Evolutionary conservation across 768 basidiomycete genomes (phyloP), one percentile per base, ranked within the genome.

Genomic region (Clavulina sp.): DNA sequence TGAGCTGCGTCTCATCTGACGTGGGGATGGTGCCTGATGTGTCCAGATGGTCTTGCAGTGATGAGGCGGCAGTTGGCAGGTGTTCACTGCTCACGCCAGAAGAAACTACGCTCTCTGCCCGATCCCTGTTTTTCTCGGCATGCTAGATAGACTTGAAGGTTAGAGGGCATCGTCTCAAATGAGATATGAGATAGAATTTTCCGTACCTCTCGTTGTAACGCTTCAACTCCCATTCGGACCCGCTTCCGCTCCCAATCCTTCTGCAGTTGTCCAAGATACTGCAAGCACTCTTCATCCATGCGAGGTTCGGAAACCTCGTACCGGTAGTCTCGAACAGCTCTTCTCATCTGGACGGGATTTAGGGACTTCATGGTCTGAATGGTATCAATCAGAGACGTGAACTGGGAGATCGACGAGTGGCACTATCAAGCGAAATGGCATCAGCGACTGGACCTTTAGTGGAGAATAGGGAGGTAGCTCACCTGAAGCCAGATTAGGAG

Each of bases 181-280:
- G n/a, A n/a, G 7, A 18, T 50, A 13, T 18, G 46, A 23, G 19
- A 1, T 46, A 46, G 18, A 29, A 56, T 43, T 38, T 57, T 13
- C 52, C 63, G 51, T 54, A 86, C 84, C 76, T 89, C 85, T 66
- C 80, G 84, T 54, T 83, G 79, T 31, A 89, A 68, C 5, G 81
- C 80, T 60, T 87, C 81, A 5, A 93, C 87, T 3, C 87, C 85
- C 30, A 84, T 69, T 61, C 87, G 84, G 30, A 92, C 78, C 41
- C 89, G 73, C 62, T 87, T 82, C 52, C 86, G 71, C 65, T 99
- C 93, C 93, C 93, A 99, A 62, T 97, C 92, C 61, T 87, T 92
- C 66, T 96, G 92, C 5, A 99, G 70, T 60, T 97, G 93, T 2
- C 78, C 83, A 26, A 97, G 74, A 60, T 97, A 97, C 66, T 95